phyloP scores from a whole-genome alignment of 768 basidiomycete genomes.

The Rossbeevera mucosa region DNA sequence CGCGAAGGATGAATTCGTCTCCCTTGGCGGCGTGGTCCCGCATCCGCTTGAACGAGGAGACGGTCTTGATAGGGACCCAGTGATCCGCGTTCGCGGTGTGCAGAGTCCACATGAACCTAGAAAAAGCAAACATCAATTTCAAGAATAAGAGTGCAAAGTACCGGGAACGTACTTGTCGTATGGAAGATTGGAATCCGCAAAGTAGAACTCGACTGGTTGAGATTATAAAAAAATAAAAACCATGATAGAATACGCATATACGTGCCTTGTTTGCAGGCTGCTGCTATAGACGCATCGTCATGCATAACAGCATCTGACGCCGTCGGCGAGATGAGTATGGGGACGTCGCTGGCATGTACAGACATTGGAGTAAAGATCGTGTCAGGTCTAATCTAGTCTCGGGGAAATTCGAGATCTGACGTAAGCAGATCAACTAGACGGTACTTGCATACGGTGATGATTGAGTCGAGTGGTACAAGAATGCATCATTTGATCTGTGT shows the following conservation, averaged over 20 bases:
- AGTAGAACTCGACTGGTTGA: conserved; percentile 86
- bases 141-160: background rate
- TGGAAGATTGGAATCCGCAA: conserved; percentile 93
- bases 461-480: background rate
- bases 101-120: conserved; percentile 92
- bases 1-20: conserved; percentile 62
- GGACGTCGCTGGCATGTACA: background rate
- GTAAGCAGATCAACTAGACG: too few species aligned
- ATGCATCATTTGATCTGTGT: background rate
- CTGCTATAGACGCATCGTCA: conserved; percentile 41
- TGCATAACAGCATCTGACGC: conserved; percentile 16
- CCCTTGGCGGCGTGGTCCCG: conserved; percentile 60
- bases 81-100: conserved; percentile 77
- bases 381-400: too few species aligned
- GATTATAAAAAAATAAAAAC: background rate
- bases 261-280: conserved; percentile 55
- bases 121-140: background rate
- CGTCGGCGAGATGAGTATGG: background rate
- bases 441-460: too few species aligned
- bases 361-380: too few species aligned
- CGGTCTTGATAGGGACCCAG: conserved; percentile 84
- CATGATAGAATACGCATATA: conserved; percentile 1
- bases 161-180: conserved; percentile 62
- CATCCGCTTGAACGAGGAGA: conserved; percentile 96
- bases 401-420: too few species aligned